phyloP scores from a whole-genome alignment of 1,284 basidiomycete genomes.

The Hymenochaete sp. region DNA sequence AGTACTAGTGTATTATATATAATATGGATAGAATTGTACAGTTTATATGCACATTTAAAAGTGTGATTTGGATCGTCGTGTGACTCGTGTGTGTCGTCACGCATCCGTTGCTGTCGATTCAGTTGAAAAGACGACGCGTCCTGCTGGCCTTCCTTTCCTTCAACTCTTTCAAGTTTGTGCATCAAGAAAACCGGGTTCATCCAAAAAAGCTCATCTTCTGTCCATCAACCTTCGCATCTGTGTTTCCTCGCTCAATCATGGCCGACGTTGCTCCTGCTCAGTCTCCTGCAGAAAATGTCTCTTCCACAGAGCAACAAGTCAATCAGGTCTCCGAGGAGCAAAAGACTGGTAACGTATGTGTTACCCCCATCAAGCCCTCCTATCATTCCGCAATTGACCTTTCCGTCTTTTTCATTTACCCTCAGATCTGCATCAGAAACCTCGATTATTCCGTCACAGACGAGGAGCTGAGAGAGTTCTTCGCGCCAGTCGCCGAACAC shows the following conservation, averaged over 20 bases:
- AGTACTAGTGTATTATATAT: too few species aligned
- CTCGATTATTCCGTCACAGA: constrained; percentile 83
- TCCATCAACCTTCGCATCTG: constrained; percentile 49
- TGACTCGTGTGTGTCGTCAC: too few species aligned
- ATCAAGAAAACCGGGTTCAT: constrained; percentile 60
- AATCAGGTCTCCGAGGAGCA: constrained; percentile 56
- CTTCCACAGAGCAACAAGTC: constrained; percentile 52
- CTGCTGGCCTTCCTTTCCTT: constrained; percentile 28
- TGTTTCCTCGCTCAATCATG: constrained; percentile 58
- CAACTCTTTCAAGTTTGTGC: constrained; percentile 65
- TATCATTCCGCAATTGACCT: constrained; percentile 13
- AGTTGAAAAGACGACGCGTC: too few species aligned
- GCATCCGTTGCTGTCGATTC: neutral
- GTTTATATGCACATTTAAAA: too few species aligned
- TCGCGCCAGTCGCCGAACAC: constrained; percentile 71
- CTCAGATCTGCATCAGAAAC: constrained; percentile 79
- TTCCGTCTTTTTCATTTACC: constrained; percentile 17
- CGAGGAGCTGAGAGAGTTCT: constrained; percentile 84
- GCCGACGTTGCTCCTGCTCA: constrained; percentile 78
- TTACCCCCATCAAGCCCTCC: constrained; percentile 24
- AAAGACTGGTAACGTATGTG: too few species aligned
- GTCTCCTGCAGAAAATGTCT: constrained; percentile 70
- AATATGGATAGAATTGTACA: too few species aligned
- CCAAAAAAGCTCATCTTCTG: neutral
- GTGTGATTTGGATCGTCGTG: too few species aligned